Evolutionary conservation across 1,284 basidiomycete species (phyloP), one percentile per base, ranked within the genome.

Genomic region (Xerocomus minutiporus): DNA sequence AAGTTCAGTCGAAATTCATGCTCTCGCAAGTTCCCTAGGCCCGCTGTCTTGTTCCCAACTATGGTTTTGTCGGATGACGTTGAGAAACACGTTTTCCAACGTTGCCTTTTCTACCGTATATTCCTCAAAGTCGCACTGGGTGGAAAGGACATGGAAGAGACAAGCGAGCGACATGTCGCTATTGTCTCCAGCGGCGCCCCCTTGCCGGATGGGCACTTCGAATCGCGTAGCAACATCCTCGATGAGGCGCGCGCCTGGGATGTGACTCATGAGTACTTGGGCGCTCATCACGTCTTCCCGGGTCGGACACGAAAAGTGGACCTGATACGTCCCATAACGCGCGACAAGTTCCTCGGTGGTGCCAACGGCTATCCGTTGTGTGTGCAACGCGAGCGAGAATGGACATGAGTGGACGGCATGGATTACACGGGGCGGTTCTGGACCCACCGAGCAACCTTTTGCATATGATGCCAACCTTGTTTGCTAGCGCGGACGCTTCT

Each of bases 201-300:
- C 54, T 8, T 63, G 54, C 8, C 64, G 62, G 20, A 88, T 75
- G 1, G 87, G 86, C 12, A 90, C 84, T 62, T 91, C 85, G 62
- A 88, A 90, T 5, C 86, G 80, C 1, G 86, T 88, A 1, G 84
- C 86, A 12, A 90, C 84, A 60, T 90, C 88, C 59, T 89, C 85
- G 4, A 80, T 81, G 71, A 81, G 78, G n/a, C 77, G 79, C 38
- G 80, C 79, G 9, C 79, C 82, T 11, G 82, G 83, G 48, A 90
- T 82, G 5, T 69, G 75, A 1, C 78, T 65, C 78, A 92, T 87
- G 41, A 88, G 73, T 5, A 73, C 65, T 35, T 84, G 80, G 1
- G 83, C 81, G 38, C 72, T 72, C 3, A 66, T 60, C 7, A 83
- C 69, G 39, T 86, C 83, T 52, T 82, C 79, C 8, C 82, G 77